phyloP scores from a whole-genome alignment of 2,329 filamentous ascomycete genomes.

The Phyllosticta citribraziliensis region DNA sequence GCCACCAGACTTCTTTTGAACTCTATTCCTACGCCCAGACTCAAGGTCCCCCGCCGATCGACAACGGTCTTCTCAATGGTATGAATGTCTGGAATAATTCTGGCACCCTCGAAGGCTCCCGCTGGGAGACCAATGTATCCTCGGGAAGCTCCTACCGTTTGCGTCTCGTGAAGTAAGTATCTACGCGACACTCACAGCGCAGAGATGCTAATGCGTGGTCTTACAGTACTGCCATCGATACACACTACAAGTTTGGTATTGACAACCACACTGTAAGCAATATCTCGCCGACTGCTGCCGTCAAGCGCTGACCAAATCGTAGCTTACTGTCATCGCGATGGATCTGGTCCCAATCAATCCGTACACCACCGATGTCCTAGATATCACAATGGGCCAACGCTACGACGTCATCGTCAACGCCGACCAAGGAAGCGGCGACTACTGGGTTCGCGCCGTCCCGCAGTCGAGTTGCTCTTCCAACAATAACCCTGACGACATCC shows the following conservation, averaged over 20 bases:
- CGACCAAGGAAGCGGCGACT: constrained; percentile 22
- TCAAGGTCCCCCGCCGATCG: constrained; percentile 1
- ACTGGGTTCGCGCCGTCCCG: constrained; percentile 25
- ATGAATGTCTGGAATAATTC: constrained; percentile 13
- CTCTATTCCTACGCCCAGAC: constrained; percentile 15
- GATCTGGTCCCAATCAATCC: constrained; percentile 31
- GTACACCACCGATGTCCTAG: constrained; percentile 20
- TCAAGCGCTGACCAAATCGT: constrained; percentile 16
- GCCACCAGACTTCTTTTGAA: constrained; percentile 29
- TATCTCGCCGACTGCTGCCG: not conserved
- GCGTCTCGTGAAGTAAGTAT: constrained; percentile 31
- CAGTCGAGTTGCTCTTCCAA: constrained; percentile 21
- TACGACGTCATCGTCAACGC: constrained; percentile 28
- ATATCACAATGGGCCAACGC: constrained; percentile 19
- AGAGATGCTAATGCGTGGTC: constrained; percentile 25
- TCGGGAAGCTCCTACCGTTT: constrained; percentile 34
- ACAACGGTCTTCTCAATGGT: constrained; percentile 7
- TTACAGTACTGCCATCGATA: constrained; percentile 27
- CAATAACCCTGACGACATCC: constrained; percentile 19
- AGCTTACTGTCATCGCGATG: constrained; percentile 25
- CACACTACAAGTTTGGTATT: constrained; percentile 29
- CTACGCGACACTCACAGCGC: constrained; percentile 15
- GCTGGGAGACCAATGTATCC: constrained; percentile 17
- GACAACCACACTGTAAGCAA: constrained; percentile 28
- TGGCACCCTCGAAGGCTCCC: constrained; percentile 14